A percentile compares a stretch with the other conserved stretches of the same genome.
Evolutionary conservation across 179 eudicot genomes (phyloP).

Genomic region (Carnegiea gigantea): DNA sequence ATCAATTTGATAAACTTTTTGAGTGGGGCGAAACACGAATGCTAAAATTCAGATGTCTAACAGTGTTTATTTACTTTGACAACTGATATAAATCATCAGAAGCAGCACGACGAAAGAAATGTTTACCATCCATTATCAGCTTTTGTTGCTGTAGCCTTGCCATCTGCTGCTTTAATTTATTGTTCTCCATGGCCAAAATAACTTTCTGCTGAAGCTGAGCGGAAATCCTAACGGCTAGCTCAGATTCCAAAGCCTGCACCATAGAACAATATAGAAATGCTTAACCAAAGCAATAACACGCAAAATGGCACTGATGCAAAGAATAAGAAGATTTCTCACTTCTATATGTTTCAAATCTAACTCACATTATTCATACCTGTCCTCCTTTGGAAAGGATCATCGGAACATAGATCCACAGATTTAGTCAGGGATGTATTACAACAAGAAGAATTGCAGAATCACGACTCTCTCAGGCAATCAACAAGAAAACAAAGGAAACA

Average conservation of each 20-base stretch:
- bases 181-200: constrained; percentile 59
- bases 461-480: not conserved
- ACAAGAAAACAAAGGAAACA: not conserved
- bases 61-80: not conserved
- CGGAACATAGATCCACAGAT: not conserved
- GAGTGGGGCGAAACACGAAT: too few relatives aligned
- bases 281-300: not conserved
- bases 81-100: not conserved
- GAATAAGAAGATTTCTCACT: not conserved
- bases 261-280: constrained; percentile 2
- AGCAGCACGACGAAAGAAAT: not conserved
- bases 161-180: constrained; percentile 53
- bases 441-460: not conserved
- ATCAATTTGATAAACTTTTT: not conserved
- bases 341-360: not conserved
- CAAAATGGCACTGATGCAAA: too few relatives aligned
- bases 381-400: not conserved
- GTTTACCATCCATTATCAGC: constrained; percentile 51
- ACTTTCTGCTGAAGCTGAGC: constrained; percentile 49
- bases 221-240: constrained; percentile 45
- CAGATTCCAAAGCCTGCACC: constrained; percentile 59
- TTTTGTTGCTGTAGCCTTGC: constrained; percentile 44
- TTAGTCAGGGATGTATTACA: not conserved
- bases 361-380: not conserved
- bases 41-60: too few relatives aligned